Percentiles rank a stretch among this genome's conserved stretches.
These are phyloP conservation scores for Diplodia intermedia DNA, from an alignment of 2,329 filamentous ascomycete species.

Conservation along the genomic window DNA sequence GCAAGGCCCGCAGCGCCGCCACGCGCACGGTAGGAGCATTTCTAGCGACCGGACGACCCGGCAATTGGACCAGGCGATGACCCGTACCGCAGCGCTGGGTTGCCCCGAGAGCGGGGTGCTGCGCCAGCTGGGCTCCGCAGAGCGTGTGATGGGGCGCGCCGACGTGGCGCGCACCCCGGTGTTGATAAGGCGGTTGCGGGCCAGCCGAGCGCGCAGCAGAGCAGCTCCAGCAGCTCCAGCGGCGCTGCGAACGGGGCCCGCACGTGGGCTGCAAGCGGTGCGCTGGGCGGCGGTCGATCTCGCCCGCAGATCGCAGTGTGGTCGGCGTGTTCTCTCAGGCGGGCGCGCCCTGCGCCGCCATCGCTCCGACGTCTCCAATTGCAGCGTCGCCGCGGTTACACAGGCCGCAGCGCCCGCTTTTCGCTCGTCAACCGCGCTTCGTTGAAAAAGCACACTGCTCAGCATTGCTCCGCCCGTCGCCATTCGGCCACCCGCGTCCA, in stretches of 20 bases:
- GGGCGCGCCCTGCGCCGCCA: slow-evolving; percentile 23
- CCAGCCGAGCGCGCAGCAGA: neutral
- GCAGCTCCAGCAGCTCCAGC: neutral
- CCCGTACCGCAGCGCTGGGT: slow-evolving; percentile 28
- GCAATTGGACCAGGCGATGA: slow-evolving; percentile 29
- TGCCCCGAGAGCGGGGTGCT: slow-evolving; percentile 29
- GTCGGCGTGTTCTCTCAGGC: slow-evolving; percentile 8
- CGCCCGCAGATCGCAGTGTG: slow-evolving; percentile 24
- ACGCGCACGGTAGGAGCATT: slow-evolving; percentile 29
- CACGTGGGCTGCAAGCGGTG: slow-evolving; percentile 18
- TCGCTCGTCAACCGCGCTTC: slow-evolving; percentile 28
- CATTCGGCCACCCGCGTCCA: slow-evolving; percentile 16
- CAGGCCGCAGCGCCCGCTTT: slow-evolving; percentile 23
- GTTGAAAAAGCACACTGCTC: slow-evolving; percentile 21
- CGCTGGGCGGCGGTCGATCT: slow-evolving; percentile 10
- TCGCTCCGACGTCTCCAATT: slow-evolving; percentile 28
- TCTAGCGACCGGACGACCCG: slow-evolving; percentile 18
- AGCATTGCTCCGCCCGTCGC: slow-evolving; percentile 1
- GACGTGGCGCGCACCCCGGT: slow-evolving; percentile 15
- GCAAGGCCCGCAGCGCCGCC: slow-evolving; percentile 31
- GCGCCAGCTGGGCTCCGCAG: slow-evolving; percentile 7
- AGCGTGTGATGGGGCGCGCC: slow-evolving; percentile 20
- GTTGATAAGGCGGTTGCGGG: slow-evolving; percentile 19
- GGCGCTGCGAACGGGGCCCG: slow-evolving; percentile 16
- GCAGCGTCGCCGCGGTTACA: slow-evolving; percentile 9